phyloP scores from a whole-genome alignment of 164 flowering plant genomes.

The Amborella trichopoda region DNA sequence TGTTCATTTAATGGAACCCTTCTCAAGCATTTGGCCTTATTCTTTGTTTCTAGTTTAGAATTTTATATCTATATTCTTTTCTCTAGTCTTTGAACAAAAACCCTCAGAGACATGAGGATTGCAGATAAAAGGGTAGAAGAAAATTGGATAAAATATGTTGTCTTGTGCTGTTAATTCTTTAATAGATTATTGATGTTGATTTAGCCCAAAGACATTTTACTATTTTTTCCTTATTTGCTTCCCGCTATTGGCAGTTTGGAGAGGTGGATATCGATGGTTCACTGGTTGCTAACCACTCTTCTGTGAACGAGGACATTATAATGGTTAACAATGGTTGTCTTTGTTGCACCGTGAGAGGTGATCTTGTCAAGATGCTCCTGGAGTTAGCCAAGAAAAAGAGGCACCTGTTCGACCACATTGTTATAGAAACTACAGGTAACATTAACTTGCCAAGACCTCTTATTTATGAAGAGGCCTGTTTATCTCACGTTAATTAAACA shows the following conservation, averaged over 20 bases:
- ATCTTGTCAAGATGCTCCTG: slow-evolving; percentile 82
- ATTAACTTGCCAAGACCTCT: too few relatives aligned
- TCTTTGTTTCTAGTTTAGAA: neutral
- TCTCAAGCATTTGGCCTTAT: neutral
- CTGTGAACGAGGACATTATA: slow-evolving; percentile 63
- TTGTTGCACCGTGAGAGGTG: slow-evolving; percentile 94
- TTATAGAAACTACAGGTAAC: slow-evolving; percentile 96
- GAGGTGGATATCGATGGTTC: slow-evolving; percentile 98
- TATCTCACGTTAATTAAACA: too few relatives aligned
- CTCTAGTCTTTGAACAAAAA: too few relatives aligned
- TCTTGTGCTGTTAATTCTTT: too few relatives aligned
- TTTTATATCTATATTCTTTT: too few relatives aligned
- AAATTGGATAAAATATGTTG: too few relatives aligned
- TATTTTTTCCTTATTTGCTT: too few relatives aligned
- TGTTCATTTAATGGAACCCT: too few relatives aligned
- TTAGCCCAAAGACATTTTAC: too few relatives aligned
- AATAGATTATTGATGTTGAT: too few relatives aligned
- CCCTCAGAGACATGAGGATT: too few relatives aligned
- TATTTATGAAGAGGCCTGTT: neutral
- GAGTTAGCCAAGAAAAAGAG: slow-evolving; percentile 58
- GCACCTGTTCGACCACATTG: slow-evolving; percentile 88
- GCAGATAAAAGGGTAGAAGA: too few relatives aligned
- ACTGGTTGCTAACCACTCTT: slow-evolving; percentile 78
- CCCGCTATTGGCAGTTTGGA: slow-evolving; percentile 82
- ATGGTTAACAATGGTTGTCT: slow-evolving; percentile 96